Evolutionary conservation across 2,329 filamentous ascomycete genomes (phyloP).

Genomic region (Pestalotiopsis sp.): DNA sequence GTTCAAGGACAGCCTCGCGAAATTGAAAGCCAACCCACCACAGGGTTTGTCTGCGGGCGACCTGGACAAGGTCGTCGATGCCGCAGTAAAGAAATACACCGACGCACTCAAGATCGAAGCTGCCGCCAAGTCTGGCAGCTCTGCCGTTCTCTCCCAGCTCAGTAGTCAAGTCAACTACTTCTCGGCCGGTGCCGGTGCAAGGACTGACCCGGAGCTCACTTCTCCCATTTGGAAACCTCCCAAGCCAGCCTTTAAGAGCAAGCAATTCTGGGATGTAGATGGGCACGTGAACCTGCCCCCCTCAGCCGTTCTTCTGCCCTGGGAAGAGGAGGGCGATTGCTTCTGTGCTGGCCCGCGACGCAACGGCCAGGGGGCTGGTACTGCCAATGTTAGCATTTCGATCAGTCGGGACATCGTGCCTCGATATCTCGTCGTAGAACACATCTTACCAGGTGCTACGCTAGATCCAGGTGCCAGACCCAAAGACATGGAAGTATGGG

Average conservation of each 20-base stretch:
- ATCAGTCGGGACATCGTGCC: slow-evolving; percentile 64
- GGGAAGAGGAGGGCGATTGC: slow-evolving; percentile 83
- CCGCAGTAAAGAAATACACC: slow-evolving; percentile 46
- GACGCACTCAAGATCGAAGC: slow-evolving; percentile 49
- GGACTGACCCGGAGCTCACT: slow-evolving; percentile 61
- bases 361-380: slow-evolving; percentile 52
- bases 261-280: slow-evolving; percentile 28
- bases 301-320: slow-evolving; percentile 63
- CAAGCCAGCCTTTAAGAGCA: slow-evolving; percentile 26
- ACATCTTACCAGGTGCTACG: slow-evolving; percentile 66
- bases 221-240: slow-evolving; percentile 58
- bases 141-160: slow-evolving; percentile 46
- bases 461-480: slow-evolving; percentile 66
- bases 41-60: slow-evolving; percentile 43
- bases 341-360: slow-evolving; percentile 72
- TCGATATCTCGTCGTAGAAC: slow-evolving; percentile 72
- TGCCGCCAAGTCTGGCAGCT: slow-evolving; percentile 49
- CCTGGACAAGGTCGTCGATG: slow-evolving; percentile 42
- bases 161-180: slow-evolving; percentile 75
- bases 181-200: slow-evolving; percentile 64
- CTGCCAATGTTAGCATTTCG: slow-evolving; percentile 64
- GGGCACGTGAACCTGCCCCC: slow-evolving; percentile 39
- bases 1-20: slow-evolving; percentile 43
- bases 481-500: slow-evolving; percentile 72
- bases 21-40: slow-evolving; percentile 34